Evolutionary conservation across 2,329 filamentous ascomycete genomes (phyloP), one percentile per base, ranked within the genome.

Genomic region (Pezicula radicicola): DNA sequence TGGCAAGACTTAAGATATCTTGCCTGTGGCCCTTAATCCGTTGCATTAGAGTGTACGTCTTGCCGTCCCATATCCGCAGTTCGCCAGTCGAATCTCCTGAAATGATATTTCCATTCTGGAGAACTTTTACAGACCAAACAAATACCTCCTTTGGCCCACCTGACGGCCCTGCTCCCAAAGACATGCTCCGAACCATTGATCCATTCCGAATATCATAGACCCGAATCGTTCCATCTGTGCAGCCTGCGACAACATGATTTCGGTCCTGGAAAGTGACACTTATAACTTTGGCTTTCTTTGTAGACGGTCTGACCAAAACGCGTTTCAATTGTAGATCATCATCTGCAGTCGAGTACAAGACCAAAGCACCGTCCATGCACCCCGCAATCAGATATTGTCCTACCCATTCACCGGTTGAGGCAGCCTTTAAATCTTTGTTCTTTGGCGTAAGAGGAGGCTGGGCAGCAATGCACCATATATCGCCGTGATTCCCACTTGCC

Each of bases 31-130:
- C 85, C 64, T 91, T 86, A 50, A 99, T 83, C 47, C 92, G 81
- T 66, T 99, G 94, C 35, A 84, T 80, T 61, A 96, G 84, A 4
- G 91, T 92, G 68, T 93, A 96, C 49, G 90, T 96, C 72, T 89
- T 92, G 51, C 91, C 90, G 66, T 96, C 91, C 88, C 92, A 99
- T 66, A 97, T 89, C 59, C 90, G 86, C 39, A 99, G 79, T 67
- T 97, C 91, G 30, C 94, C 94, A 5, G 91, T 92, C 3, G 94
- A 97, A 68, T 99, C 94, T 47, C 91, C 94, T 2, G 92, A 96
- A 12, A 97, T 86, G 55, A 99, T 94, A 60, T 94, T 91, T 46
- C 91, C 92, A 63, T 89, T 88, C 9, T 88, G 83, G 30, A 97
- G 77, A 64, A 88, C 91, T 70, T 91, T 96, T 56, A 99, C 87